Conservation (phyloP, 2,329 filamentous ascomycete species). For the Rhinocladiella similis region DNA sequence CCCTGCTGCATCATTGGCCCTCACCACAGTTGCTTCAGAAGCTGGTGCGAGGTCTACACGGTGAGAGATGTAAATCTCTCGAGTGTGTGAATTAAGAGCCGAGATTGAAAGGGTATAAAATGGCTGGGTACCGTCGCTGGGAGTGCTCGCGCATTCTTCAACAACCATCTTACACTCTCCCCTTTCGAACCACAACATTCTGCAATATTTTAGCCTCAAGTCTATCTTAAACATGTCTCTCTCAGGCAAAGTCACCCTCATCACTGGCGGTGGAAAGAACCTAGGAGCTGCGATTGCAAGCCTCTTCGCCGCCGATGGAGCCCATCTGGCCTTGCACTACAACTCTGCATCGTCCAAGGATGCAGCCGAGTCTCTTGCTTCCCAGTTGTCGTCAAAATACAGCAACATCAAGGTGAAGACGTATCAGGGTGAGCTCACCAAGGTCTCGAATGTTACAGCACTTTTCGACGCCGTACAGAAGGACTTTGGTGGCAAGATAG, state of each 20-base stretch:
- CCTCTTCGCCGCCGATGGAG: slow-evolving; percentile 38
- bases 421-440: slow-evolving; percentile 48
- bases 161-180: background rate
- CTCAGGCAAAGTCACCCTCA: slow-evolving; percentile 41
- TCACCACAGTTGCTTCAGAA: background rate
- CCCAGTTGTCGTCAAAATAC: slow-evolving; percentile 37
- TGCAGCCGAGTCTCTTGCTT: slow-evolving; percentile 38
- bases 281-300: slow-evolving; percentile 42
- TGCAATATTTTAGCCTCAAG: too few species aligned
- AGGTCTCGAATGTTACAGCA: slow-evolving; percentile 39
- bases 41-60: background rate
- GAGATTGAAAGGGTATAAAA: background rate
- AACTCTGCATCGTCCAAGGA: slow-evolving; percentile 42
- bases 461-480: slow-evolving; percentile 42
- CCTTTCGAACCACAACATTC: too few species aligned
- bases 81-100: too few species aligned
- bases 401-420: slow-evolving; percentile 39
- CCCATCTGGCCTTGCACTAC: slow-evolving; percentile 43
- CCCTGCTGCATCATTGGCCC: background rate
- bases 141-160: background rate
- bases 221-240: slow-evolving; percentile 36
- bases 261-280: slow-evolving; percentile 47
- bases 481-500: slow-evolving; percentile 45
- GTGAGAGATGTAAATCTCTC: background rate
- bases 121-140: background rate